Evolutionary conservation across 106 monocot species (phyloP).

Genomic region (Vanilla planifolia): DNA sequence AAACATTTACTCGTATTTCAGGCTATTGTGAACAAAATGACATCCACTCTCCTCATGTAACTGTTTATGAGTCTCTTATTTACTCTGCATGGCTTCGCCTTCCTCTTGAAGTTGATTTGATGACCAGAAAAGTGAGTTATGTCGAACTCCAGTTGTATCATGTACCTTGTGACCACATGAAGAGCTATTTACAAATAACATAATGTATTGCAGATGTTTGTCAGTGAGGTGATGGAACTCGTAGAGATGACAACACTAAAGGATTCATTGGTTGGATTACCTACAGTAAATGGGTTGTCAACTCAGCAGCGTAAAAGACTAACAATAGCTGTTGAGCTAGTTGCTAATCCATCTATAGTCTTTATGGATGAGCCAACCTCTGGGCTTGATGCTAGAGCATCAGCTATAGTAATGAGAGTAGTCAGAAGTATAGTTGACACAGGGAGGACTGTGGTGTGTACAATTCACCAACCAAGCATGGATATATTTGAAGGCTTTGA

Average conservation of each 20-base stretch:
- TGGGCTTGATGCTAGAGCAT: conserved; percentile 25
- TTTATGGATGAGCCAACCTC: conserved; percentile 42
- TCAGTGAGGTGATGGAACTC: conserved; percentile 27
- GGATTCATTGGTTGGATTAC: conserved; percentile 27
- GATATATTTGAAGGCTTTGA: conserved; percentile 37
- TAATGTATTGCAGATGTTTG: conserved; percentile 13
- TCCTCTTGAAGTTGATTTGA: conserved; percentile 6
- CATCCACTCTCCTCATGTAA: conserved; percentile 33
- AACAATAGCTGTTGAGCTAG: conserved; percentile 38
- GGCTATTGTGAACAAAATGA: conserved; percentile 38
- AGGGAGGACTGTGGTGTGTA: conserved; percentile 30
- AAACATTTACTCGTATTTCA: conserved; percentile 35
- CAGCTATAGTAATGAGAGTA: conserved; percentile 32
- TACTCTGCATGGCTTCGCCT: conserved; percentile 33
- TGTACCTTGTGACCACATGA: background rate
- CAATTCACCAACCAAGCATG: conserved; percentile 36
- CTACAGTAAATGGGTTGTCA: conserved; percentile 23
- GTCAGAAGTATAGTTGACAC: conserved; percentile 33
- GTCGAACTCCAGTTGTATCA: background rate
- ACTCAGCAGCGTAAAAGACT: conserved; percentile 26
- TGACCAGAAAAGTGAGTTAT: conserved; percentile 10
- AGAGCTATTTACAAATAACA: background rate
- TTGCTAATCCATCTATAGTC: conserved; percentile 33
- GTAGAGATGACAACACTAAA: conserved; percentile 22
- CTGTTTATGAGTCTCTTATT: conserved; percentile 29